phyloP scores from a whole-genome alignment of 2,329 filamentous ascomycete genomes.

The Ophiosphaerella narmari region DNA sequence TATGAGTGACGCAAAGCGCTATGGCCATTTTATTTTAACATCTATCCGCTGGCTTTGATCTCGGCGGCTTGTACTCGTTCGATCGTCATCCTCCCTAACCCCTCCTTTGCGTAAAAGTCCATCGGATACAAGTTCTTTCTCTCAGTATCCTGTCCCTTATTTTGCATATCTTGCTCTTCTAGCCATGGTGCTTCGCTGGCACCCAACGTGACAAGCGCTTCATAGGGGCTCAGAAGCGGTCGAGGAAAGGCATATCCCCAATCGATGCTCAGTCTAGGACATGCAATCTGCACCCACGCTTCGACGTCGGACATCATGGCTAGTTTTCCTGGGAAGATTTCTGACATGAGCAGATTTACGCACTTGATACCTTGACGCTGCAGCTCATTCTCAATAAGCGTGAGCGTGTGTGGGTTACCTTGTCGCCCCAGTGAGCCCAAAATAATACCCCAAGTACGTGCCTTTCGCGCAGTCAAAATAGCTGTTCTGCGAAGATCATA shows the following conservation, averaged over 20 bases:
- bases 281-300: slow-evolving; percentile 98
- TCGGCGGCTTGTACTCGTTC: slow-evolving; percentile 35
- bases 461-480: slow-evolving; percentile 73
- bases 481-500: slow-evolving; percentile 78
- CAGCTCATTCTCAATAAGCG: slow-evolving; percentile 79
- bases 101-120: slow-evolving; percentile 96
- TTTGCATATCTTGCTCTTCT: slow-evolving; percentile 54
- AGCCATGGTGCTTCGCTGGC: slow-evolving; percentile 69
- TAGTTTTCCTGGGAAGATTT: slow-evolving; percentile 96
- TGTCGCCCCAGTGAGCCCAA: slow-evolving; percentile 90
- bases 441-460: slow-evolving; percentile 92
- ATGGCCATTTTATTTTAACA: not conserved
- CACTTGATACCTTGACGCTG: slow-evolving; percentile 74
- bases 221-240: slow-evolving; percentile 89
- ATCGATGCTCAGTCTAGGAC: slow-evolving; percentile 94
- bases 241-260: slow-evolving; percentile 96
- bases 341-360: slow-evolving; percentile 84
- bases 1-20: not conserved
- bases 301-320: slow-evolving; percentile 92
- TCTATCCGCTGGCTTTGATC: slow-evolving; percentile 7
- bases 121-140: slow-evolving; percentile 80
- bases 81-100: slow-evolving; percentile 75
- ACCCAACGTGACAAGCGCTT: slow-evolving; percentile 88
- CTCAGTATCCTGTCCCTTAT: slow-evolving; percentile 46
- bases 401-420: slow-evolving; percentile 92